Percentiles rank a stretch among this genome's conserved stretches.
These are phyloP conservation scores for Entoloma clypeatum DNA, from an alignment of 1,284 basidiomycete species.

Conservation along the genomic window DNA sequence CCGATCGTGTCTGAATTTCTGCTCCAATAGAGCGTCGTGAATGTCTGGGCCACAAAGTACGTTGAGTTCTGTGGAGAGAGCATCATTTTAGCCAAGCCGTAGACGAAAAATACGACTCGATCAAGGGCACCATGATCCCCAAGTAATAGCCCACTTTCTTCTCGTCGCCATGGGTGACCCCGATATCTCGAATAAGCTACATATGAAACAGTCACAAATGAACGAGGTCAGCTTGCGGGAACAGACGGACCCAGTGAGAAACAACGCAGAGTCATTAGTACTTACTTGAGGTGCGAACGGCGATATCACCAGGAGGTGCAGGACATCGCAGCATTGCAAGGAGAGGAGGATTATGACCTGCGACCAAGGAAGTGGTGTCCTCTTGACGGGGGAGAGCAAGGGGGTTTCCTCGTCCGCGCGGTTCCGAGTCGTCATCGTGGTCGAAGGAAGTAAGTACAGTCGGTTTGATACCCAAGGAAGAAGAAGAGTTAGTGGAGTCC, in stretches of 20 bases:
- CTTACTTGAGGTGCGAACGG: constrained; percentile 18
- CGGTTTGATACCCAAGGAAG: too few species aligned
- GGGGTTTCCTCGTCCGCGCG: constrained; percentile 15
- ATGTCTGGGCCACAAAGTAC: constrained; percentile 17
- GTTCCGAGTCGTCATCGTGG: too few species aligned
- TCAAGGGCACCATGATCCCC: constrained; percentile 18
- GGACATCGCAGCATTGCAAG: constrained; percentile 17
- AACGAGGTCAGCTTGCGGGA: too few species aligned
- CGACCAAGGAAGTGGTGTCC: constrained; percentile 20
- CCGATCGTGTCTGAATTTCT: constrained; percentile 61
- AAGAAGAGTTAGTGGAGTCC: too few species aligned
- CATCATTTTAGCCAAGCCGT: not conserved
- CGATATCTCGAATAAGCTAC: constrained; percentile 19
- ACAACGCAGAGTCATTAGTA: too few species aligned
- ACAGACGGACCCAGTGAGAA: not conserved
- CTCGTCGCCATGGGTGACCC: constrained; percentile 20
- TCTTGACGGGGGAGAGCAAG: constrained; percentile 9
- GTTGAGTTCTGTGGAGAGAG: constrained; percentile 17
- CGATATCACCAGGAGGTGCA: constrained; percentile 15
- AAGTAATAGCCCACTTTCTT: constrained; percentile 22
- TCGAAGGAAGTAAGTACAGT: too few species aligned
- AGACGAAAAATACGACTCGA: not conserved
- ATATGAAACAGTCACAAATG: too few species aligned
- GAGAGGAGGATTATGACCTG: constrained; percentile 20
- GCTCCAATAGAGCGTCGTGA: constrained; percentile 64